These are phyloP conservation scores for Mycena galericulata DNA, from an alignment of 768 basidiomycete species.

Conservation along the genomic window DNA sequence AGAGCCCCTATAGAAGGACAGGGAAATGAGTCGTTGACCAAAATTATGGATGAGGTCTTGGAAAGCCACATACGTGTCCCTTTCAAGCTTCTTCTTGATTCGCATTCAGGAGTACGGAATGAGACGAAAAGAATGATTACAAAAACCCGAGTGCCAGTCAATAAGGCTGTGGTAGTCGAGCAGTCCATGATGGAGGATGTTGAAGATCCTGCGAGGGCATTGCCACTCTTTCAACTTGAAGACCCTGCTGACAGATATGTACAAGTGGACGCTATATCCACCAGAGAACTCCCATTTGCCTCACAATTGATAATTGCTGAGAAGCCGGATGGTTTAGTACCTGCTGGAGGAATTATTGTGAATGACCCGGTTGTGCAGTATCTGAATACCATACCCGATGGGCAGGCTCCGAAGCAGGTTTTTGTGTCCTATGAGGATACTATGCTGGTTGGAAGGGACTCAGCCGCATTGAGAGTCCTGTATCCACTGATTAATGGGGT, in stretches of 20 bases:
- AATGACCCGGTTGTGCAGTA: conserved; percentile 6
- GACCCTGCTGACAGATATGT: not conserved
- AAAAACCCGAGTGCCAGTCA: not conserved
- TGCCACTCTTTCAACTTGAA: not conserved
- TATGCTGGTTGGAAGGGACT: not conserved
- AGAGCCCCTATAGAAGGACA: not conserved
- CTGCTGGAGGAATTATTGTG: not conserved
- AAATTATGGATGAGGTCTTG: not conserved
- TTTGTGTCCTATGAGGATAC: not conserved
- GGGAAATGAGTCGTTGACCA: not conserved
- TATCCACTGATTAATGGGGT: not conserved
- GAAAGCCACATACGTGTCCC: not conserved
- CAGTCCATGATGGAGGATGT: not conserved
- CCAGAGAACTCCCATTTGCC: not conserved
- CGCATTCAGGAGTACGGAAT: not conserved
- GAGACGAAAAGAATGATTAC: not conserved
- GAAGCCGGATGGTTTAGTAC: not conserved
- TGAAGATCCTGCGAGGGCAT: too few relatives aligned
- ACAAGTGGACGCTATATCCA: not conserved
- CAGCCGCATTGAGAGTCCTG: not conserved
- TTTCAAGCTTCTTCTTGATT: not conserved
- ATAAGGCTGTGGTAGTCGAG: not conserved
- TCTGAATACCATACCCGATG: not conserved
- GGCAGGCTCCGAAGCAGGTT: not conserved
- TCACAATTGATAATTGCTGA: not conserved